These are phyloP conservation scores for Thuidium tamariscinum DNA, from an alignment of 225 moss, liverwort and hornwort species.

Conservation along the genomic window DNA sequence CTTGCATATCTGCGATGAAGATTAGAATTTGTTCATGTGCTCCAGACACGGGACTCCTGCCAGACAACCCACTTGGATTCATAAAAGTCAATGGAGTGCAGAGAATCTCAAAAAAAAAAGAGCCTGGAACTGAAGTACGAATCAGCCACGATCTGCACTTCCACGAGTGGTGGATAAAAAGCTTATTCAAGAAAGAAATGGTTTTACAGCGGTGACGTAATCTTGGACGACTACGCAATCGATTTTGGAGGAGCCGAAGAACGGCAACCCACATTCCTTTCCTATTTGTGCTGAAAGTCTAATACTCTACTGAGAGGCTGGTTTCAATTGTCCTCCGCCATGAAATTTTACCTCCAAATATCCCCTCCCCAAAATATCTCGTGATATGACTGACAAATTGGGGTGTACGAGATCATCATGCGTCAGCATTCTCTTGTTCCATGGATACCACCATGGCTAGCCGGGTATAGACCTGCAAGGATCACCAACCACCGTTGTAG, in stretches of 20 bases:
- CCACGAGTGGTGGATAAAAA: not conserved
- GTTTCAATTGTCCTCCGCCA: not conserved
- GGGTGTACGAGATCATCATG: not conserved
- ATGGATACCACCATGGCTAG: conserved; percentile 64
- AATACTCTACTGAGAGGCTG: too few species aligned
- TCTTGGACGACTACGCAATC: not conserved
- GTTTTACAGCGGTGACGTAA: not conserved
- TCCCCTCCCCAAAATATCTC: too few species aligned
- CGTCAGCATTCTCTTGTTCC: conserved; percentile 76
- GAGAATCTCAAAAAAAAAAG: not conserved
- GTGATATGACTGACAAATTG: not conserved
- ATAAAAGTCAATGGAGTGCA: not conserved
- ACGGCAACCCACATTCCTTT: not conserved
- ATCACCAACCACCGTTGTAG: not conserved
- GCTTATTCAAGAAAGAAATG: not conserved
- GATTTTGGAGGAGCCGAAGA: not conserved
- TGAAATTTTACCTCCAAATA: not conserved
- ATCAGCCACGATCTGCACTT: not conserved
- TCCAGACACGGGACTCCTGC: not conserved
- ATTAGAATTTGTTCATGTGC: not conserved
- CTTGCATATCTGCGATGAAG: not conserved
- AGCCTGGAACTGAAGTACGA: not conserved
- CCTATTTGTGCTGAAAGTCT: not conserved
- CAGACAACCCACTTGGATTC: not conserved
- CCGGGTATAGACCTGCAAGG: conserved; percentile 58